phyloP scores from a whole-genome alignment of 805 yeast genomes.

The Cyberlindnera nakhonratchasimensis region DNA sequence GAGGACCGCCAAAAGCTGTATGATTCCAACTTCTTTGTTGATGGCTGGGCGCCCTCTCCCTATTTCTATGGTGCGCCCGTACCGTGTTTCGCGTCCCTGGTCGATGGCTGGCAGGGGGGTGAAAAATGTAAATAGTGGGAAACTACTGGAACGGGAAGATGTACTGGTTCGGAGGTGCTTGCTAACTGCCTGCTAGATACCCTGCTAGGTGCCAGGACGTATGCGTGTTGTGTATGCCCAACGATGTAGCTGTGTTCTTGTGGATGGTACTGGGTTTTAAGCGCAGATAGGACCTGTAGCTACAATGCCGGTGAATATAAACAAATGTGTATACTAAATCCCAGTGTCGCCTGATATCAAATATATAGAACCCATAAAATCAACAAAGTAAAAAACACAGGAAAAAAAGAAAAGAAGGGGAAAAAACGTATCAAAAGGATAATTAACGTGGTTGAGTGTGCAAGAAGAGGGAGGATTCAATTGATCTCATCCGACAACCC shows the following conservation, averaged over 20 bases:
- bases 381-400: neutral
- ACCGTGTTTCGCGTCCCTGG: neutral
- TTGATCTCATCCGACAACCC: too few relatives aligned
- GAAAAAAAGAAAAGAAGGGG: neutral
- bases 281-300: neutral
- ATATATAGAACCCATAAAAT: neutral
- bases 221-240: too few relatives aligned
- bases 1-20: too few relatives aligned
- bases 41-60: slow-evolving; percentile 1
- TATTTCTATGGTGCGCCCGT: neutral
- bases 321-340: neutral
- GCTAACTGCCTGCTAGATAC: too few relatives aligned
- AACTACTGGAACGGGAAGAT: too few relatives aligned
- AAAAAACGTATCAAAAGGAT: neutral
- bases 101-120: neutral
- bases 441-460: too few relatives aligned
- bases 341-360: neutral
- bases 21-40: neutral
- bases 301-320: neutral
- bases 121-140: too few relatives aligned
- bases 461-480: too few relatives aligned
- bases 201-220: too few relatives aligned
- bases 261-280: too few relatives aligned
- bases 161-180: too few relatives aligned
- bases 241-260: too few relatives aligned